Evolutionary conservation across 164 flowering plant genomes (phyloP).

Genomic region (Magnolia officinalis): DNA sequence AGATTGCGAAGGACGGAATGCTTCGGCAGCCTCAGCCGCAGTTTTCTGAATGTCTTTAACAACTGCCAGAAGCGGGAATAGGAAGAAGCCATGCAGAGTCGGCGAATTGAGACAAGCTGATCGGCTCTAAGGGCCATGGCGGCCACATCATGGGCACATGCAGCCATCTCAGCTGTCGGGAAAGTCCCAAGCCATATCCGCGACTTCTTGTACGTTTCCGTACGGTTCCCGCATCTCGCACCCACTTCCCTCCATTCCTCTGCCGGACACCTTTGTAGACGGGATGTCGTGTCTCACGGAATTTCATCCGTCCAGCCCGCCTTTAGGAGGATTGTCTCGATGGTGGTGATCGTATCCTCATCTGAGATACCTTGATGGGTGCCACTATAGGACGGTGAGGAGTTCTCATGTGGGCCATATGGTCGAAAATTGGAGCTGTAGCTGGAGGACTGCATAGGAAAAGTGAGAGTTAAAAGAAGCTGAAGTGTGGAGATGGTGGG

Average conservation of each 20-base stretch:
- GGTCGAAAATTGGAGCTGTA: background rate
- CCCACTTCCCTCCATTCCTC: constrained; percentile 55
- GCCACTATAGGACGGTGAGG: background rate
- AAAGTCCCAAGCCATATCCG: constrained; percentile 72
- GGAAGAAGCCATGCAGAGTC: constrained; percentile 70
- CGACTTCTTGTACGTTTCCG: constrained; percentile 50
- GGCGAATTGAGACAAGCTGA: constrained; percentile 67
- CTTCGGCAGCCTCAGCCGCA: constrained; percentile 70
- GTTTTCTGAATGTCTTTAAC: constrained; percentile 63
- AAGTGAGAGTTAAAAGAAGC: no score
- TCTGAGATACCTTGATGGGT: constrained; percentile 11
- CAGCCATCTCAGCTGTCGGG: constrained; percentile 62
- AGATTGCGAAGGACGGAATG: constrained; percentile 28
- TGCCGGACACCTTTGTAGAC: constrained; percentile 53
- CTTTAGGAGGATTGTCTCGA: constrained; percentile 48
- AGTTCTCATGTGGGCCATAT: background rate
- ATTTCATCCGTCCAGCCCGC: constrained; percentile 52
- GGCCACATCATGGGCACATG: constrained; percentile 67
- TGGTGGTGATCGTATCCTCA: constrained; percentile 25
- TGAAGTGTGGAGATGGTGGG: no score
- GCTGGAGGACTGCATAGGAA: no score
- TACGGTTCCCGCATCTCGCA: constrained; percentile 72
- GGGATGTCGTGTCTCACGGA: constrained; percentile 65
- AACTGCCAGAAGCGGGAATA: constrained; percentile 34
- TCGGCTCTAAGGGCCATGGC: constrained; percentile 53